phyloP scores from a whole-genome alignment of 2,329 filamentous ascomycete genomes.

The Stagonosporopsis chrysanthemi region DNA sequence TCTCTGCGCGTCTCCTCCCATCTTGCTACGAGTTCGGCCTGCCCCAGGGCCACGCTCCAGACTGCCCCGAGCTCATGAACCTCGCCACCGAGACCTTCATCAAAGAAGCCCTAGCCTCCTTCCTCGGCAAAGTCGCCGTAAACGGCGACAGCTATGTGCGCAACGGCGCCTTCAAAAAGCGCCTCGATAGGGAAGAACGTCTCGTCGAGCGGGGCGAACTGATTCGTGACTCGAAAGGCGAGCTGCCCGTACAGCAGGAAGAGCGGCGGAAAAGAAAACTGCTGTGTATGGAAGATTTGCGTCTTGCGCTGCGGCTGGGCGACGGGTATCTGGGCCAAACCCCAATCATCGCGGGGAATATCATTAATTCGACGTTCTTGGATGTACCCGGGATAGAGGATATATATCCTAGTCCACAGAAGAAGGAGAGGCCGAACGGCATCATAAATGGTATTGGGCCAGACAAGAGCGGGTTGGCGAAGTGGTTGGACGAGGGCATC shows the following conservation, averaged over 20 bases:
- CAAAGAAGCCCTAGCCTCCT: conserved; percentile 65
- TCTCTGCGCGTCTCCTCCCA: conserved; percentile 67
- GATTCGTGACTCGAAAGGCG: conserved; percentile 74
- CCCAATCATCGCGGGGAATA: conserved; percentile 74
- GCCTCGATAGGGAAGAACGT: conserved; percentile 78
- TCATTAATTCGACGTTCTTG: conserved; percentile 71
- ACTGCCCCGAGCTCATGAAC: conserved; percentile 67
- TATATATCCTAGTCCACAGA: conserved; percentile 16
- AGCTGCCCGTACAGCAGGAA: conserved; percentile 82
- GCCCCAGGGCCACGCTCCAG: conserved; percentile 59
- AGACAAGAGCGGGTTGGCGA: conserved; percentile 18
- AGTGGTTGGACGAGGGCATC: conserved; percentile 16
- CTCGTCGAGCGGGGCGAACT: conserved; percentile 76
- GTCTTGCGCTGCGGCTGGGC: conserved; percentile 76
- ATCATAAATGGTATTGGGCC: conserved; percentile 32
- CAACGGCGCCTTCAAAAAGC: conserved; percentile 78
- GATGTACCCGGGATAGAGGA: conserved; percentile 57
- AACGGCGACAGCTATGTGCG: conserved; percentile 69
- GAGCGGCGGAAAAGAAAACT: conserved; percentile 75
- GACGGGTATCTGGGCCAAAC: conserved; percentile 80
- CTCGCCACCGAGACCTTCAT: conserved; percentile 69
- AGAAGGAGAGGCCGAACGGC: conserved; percentile 5
- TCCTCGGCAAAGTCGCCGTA: conserved; percentile 62
- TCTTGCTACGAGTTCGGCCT: conserved; percentile 72
- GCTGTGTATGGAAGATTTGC: conserved; percentile 78